These are phyloP conservation scores for Candida albicans DNA, from an alignment of 1,139 yeast species.

Conservation along the genomic window DNA sequence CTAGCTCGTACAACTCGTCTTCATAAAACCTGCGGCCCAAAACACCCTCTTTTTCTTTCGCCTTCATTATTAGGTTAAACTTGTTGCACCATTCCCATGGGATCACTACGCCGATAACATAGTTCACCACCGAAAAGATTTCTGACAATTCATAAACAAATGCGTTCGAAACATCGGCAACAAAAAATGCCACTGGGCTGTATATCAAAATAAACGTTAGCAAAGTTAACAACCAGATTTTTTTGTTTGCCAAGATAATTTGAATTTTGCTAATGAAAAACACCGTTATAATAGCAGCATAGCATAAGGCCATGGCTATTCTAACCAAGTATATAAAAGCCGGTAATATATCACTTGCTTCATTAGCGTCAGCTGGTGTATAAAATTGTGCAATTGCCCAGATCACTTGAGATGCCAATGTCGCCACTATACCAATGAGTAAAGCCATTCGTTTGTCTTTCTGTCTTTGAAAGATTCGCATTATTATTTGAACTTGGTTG, in stretches of 20 bases:
- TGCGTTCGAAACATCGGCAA: slow-evolving; percentile 72
- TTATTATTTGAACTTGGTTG: slow-evolving; percentile 75
- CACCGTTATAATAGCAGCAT: slow-evolving; percentile 64
- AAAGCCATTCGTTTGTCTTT: slow-evolving; percentile 69
- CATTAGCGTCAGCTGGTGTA: slow-evolving; percentile 30
- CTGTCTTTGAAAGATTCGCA: slow-evolving; percentile 69
- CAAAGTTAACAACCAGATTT: slow-evolving; percentile 55
- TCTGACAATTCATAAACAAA: slow-evolving; percentile 75
- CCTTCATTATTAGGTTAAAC: slow-evolving; percentile 57
- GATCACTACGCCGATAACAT: slow-evolving; percentile 70
- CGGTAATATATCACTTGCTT: slow-evolving; percentile 63
- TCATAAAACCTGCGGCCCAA: slow-evolving; percentile 78
- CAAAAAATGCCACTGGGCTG: slow-evolving; percentile 70
- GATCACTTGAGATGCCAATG: slow-evolving; percentile 59
- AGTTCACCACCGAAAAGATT: slow-evolving; percentile 67
- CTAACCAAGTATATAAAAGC: slow-evolving; percentile 78
- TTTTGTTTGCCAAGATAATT: slow-evolving; percentile 51
- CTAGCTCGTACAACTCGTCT: slow-evolving; percentile 55
- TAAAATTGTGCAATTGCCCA: slow-evolving; percentile 70
- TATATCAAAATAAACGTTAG: slow-evolving; percentile 61
- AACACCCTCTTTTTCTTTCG: slow-evolving; percentile 75
- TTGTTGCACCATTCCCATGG: slow-evolving; percentile 92
- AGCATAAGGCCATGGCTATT: slow-evolving; percentile 71
- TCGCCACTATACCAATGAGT: slow-evolving; percentile 57
- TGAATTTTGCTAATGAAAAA: slow-evolving; percentile 57